Base-by-base conservation (phyloP, 129 eudicot species). In the Flaveria brownii region DNA sequence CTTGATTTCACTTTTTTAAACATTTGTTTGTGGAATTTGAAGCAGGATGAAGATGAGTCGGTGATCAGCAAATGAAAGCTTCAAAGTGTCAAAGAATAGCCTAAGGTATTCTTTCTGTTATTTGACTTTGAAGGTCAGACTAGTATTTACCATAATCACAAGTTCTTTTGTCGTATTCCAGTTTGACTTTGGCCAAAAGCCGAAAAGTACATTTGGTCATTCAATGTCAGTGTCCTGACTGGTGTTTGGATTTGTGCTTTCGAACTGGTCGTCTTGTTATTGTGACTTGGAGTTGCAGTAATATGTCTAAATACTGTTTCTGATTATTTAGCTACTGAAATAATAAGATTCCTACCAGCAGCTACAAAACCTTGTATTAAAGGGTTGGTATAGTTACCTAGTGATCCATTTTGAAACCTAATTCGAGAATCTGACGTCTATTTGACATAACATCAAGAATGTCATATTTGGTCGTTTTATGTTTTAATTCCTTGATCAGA, bases 61-160 rank as follows among this genome's bases (percentile, higher is more conserved):
- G 75, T 80, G 79, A 73, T 73, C 78, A 4, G 61, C 69, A 65
- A 73, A 65, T 52, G 74, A 73, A 62, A 67, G 75, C 76, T 43
- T 33, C 22, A 43, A 41, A n/a, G 4, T 46, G 30, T 45, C 47
- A 67, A 74, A 66, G 18, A 74, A 45, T 39, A 67, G 65, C 78
- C 64, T 47, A 80, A 80, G 80, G 84, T 80, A 73, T 9, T 52
- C 17, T 66, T 68, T 77, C 41, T 33, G 12, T 30, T 49, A 14
- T 25, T 69, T 70, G 50, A 70, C 71, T 25, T 61, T 59, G 5
- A 57, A 57, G 7, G 60, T 25, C 74, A 72, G 9, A 22, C 1
- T 47, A 33, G 66, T 8, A 15, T 68, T 42, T 45, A 14, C 57
- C 59, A 43, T 1, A 68, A 13, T 55, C 11, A 41, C 62, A 30